Percentiles rank a stretch among this genome's conserved stretches.
phyloP scores from a whole-genome alignment of 805 yeast species.

The Candida arabinofermentans region DNA sequence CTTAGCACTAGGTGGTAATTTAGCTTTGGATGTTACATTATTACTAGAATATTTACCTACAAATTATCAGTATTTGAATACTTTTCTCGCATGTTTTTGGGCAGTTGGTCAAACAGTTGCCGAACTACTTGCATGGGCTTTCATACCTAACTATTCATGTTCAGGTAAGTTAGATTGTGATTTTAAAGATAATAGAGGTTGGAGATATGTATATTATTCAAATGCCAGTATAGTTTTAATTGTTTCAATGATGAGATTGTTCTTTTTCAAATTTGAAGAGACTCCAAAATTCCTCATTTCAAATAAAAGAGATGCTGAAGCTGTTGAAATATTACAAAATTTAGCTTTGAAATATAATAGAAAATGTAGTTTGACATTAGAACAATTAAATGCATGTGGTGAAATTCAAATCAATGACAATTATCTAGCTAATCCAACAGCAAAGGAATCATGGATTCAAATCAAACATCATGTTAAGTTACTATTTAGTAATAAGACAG shows the following conservation, averaged over 20 bases:
- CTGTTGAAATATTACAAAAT: constrained; percentile 35
- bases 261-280: constrained; percentile 40
- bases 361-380: constrained; percentile 35
- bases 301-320: constrained; percentile 43
- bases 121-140: constrained; percentile 45
- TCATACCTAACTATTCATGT: constrained; percentile 44
- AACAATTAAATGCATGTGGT: constrained; percentile 39
- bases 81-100: constrained; percentile 53
- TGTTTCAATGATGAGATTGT: constrained; percentile 41
- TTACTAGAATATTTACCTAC: constrained; percentile 47
- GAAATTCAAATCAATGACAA: constrained; percentile 16
- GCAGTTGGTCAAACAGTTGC: constrained; percentile 51
- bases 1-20: constrained; percentile 50
- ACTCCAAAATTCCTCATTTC: constrained; percentile 19
- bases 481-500: constrained; percentile 39
- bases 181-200: constrained; percentile 43
- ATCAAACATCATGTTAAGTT: constrained; percentile 34
- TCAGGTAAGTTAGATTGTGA: constrained; percentile 36
- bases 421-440: constrained; percentile 7
- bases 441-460: not conserved
- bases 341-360: constrained; percentile 41
- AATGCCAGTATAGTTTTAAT: constrained; percentile 43
- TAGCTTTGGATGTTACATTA: constrained; percentile 45
- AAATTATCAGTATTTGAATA: constrained; percentile 43
- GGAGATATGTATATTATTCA: constrained; percentile 50